Percentiles rank a stretch among this genome's conserved stretches.
Conservation (phyloP, 2,329 filamentous ascomycete genomes). For the Byssochlamys sp. region DNA sequence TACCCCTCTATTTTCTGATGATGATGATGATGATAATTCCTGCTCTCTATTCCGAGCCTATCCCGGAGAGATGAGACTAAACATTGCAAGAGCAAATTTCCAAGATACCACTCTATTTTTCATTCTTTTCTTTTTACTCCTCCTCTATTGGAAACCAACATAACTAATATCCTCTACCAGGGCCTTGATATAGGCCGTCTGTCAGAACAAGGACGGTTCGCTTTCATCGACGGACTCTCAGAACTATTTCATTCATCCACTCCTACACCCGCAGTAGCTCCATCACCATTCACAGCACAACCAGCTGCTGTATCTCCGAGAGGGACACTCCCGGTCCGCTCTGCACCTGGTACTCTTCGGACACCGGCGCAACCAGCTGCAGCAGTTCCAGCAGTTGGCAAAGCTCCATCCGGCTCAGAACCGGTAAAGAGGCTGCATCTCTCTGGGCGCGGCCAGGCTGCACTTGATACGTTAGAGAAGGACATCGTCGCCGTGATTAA, state of each 20-base stretch:
- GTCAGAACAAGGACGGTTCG: slow-evolving; percentile 50
- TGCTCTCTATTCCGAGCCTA: neutral
- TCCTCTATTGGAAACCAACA: neutral
- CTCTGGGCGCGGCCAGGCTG: slow-evolving; percentile 18
- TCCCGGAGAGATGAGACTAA: too few relatives aligned
- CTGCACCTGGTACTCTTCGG: slow-evolving; percentile 14
- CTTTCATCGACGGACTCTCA: slow-evolving; percentile 66
- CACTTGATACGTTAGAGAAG: slow-evolving; percentile 25
- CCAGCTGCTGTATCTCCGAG: slow-evolving; percentile 10
- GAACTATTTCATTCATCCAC: slow-evolving; percentile 41
- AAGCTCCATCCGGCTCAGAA: slow-evolving; percentile 11
- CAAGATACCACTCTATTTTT: too few relatives aligned
- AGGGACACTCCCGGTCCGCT: slow-evolving; percentile 20
- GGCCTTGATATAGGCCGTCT: slow-evolving; percentile 62
- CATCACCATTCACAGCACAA: slow-evolving; percentile 7
- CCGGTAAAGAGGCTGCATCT: slow-evolving; percentile 20
- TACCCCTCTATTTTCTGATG: neutral
- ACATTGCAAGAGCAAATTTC: too few relatives aligned
- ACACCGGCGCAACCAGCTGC: slow-evolving; percentile 10
- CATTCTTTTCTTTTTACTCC: neutral
- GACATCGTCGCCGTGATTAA: slow-evolving; percentile 25
- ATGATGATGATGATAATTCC: neutral
- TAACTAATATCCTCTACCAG: slow-evolving; percentile 26
- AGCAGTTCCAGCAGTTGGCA: slow-evolving; percentile 3
- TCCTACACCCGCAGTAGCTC: slow-evolving; percentile 4